Conservation (phyloP, 495 filamentous ascomycete species). For the Parathielavia hyrcaniae region DNA sequence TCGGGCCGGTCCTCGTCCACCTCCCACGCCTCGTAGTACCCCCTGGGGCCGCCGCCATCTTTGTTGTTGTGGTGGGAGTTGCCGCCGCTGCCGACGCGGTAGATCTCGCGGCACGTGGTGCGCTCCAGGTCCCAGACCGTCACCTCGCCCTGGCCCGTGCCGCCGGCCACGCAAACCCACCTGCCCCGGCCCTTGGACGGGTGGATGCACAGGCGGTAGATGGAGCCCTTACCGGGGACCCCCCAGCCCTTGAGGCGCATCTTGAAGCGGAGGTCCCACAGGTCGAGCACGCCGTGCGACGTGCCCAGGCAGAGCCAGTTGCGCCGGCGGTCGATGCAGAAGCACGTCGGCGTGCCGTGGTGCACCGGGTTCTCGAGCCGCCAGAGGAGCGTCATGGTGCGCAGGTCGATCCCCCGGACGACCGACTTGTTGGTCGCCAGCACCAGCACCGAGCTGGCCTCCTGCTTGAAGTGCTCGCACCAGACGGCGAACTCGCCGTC, state of each 20-base stretch:
- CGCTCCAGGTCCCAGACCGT: slow-evolving; percentile 96
- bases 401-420: slow-evolving; percentile 77
- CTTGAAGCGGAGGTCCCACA: slow-evolving; percentile 95
- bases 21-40: slow-evolving; percentile 84
- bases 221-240: slow-evolving; percentile 70
- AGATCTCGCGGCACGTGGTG: slow-evolving; percentile 80
- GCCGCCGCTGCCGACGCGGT: slow-evolving; percentile 50
- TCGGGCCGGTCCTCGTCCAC: slow-evolving; percentile 86
- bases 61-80: too few species aligned
- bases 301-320: slow-evolving; percentile 91
- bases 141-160: slow-evolving; percentile 84
- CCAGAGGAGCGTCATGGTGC: slow-evolving; percentile 78
- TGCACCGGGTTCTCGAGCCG: slow-evolving; percentile 82
- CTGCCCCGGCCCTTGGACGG: slow-evolving; percentile 67
- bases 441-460: slow-evolving; percentile 70
- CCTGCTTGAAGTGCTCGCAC: slow-evolving; percentile 85
- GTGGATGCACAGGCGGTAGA: slow-evolving; percentile 73
- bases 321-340: slow-evolving; percentile 75
- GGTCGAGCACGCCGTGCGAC: slow-evolving; percentile 82
- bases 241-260: slow-evolving; percentile 85
- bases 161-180: slow-evolving; percentile 81
- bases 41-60: slow-evolving; percentile 53
- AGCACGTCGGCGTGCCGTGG: slow-evolving; percentile 89
- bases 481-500: slow-evolving; percentile 74
- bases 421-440: slow-evolving; percentile 81